Evolutionary conservation across 1,284 basidiomycete genomes (phyloP).

Genomic region (Cerioporus squamosus): DNA sequence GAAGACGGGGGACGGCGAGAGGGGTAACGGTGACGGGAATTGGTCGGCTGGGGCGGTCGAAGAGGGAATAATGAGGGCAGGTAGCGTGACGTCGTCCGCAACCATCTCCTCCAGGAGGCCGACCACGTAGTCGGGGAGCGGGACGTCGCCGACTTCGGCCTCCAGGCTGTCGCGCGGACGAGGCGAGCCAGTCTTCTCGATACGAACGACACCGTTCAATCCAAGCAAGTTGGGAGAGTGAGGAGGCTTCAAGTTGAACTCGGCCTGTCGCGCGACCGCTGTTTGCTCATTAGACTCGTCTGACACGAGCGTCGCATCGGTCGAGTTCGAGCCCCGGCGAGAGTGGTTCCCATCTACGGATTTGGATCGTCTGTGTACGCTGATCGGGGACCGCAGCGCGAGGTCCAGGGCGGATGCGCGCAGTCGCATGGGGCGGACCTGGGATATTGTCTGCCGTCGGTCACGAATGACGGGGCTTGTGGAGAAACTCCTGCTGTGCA

Average conservation of each 20-base stretch:
- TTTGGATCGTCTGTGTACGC: conserved; percentile 8
- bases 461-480: conserved; percentile 2
- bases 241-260: conserved; percentile 1
- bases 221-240: conserved; percentile 1
- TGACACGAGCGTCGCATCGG: conserved; percentile 19
- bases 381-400: conserved; percentile 15
- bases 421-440: conserved; percentile 26
- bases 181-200: conserved; percentile 14
- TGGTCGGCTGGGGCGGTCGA: background rate
- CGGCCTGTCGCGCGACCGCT: background rate
- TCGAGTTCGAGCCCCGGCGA: conserved; percentile 17
- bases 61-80: background rate
- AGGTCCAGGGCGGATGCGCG: conserved; percentile 23
- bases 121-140: conserved; percentile 29
- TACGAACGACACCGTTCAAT: conserved; percentile 19
- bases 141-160: conserved; percentile 21
- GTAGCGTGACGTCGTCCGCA: conserved; percentile 25
- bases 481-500: background rate
- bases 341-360: conserved; percentile 20
- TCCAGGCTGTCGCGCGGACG: conserved; percentile 26
- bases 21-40: background rate
- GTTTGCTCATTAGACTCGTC: conserved; percentile 10
- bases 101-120: conserved; percentile 30
- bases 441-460: conserved; percentile 25
- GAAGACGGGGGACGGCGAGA: background rate